Conservation (phyloP, 495 filamentous ascomycete species). For the Aspergillus indologenus region DNA sequence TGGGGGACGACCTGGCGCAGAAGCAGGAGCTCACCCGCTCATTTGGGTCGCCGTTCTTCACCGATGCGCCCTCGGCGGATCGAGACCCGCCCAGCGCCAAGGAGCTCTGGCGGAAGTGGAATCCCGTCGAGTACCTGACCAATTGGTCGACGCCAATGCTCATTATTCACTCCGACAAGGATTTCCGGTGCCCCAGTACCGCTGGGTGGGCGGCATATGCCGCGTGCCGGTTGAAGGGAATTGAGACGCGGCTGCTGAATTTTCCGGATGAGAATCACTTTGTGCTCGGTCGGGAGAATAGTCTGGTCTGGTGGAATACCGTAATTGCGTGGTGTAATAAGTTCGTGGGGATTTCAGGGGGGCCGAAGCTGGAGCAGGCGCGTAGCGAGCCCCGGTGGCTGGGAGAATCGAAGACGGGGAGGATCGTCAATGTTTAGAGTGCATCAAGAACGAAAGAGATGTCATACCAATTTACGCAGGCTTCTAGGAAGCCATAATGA, state of each 20-base stretch:
- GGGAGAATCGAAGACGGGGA: background rate
- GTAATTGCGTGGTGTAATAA: slow-evolving; percentile 1
- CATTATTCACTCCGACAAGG: background rate
- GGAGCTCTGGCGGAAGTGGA: background rate
- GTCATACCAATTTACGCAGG: too few relatives aligned
- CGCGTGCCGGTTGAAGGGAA: background rate
- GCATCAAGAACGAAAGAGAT: background rate
- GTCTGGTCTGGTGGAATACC: background rate
- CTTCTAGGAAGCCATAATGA: too few relatives aligned
- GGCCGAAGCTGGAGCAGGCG: background rate
- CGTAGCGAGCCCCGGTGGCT: background rate
- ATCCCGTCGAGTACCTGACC: background rate
- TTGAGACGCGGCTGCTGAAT: slow-evolving; percentile 4
- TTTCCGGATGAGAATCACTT: slow-evolving; percentile 7
- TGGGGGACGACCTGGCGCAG: background rate
- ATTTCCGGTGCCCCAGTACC: background rate
- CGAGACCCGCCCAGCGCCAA: background rate
- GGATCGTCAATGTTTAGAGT: background rate
- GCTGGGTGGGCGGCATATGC: slow-evolving; percentile 2
- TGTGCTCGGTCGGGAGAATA: background rate
- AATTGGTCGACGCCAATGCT: slow-evolving; percentile 1
- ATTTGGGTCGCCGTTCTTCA: slow-evolving; percentile 2
- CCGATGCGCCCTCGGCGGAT: background rate
- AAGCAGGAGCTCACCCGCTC: slow-evolving; percentile 1
- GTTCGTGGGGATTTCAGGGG: background rate